A percentile compares a stretch with the other conserved stretches of the same genome.
Conservation (phyloP, 2,329 filamentous ascomycete genomes). For the Penicillium occitanis region DNA sequence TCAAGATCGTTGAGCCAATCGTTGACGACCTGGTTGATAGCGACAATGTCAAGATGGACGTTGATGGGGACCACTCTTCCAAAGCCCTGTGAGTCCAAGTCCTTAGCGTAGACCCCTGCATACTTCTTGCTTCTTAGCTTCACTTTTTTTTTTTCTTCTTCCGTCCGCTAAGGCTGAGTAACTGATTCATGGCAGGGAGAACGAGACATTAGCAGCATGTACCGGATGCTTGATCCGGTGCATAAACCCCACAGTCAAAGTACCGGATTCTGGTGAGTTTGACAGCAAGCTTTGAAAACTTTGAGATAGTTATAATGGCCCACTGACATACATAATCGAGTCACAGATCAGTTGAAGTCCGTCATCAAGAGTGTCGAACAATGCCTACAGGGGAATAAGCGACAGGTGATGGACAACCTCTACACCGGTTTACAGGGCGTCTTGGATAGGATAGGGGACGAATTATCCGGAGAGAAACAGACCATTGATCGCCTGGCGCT, state of each 20-base stretch:
- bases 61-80: slow-evolving; percentile 55
- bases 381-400: slow-evolving; percentile 34
- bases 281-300: slow-evolving; percentile 4
- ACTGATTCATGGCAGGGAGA: slow-evolving; percentile 25
- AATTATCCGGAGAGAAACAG: slow-evolving; percentile 24
- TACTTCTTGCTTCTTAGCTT: not conserved
- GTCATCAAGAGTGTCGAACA: slow-evolving; percentile 30
- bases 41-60: slow-evolving; percentile 66
- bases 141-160: not conserved
- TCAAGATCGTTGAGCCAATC: slow-evolving; percentile 62
- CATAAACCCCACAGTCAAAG: slow-evolving; percentile 32
- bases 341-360: slow-evolving; percentile 14
- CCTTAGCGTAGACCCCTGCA: not conserved
- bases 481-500: slow-evolving; percentile 28
- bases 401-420: slow-evolving; percentile 35
- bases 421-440: slow-evolving; percentile 38
- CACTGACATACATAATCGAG: slow-evolving; percentile 9
- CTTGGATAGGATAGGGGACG: slow-evolving; percentile 33
- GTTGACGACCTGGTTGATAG: slow-evolving; percentile 58
- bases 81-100: slow-evolving; percentile 32
- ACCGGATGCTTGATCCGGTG: slow-evolving; percentile 42
- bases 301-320: not conserved
- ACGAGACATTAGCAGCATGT: slow-evolving; percentile 41
- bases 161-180: slow-evolving; percentile 7
- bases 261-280: slow-evolving; percentile 30